Base-by-base conservation (phyloP, 805 yeast genomes). In the Diddensiella santjacobensis region DNA sequence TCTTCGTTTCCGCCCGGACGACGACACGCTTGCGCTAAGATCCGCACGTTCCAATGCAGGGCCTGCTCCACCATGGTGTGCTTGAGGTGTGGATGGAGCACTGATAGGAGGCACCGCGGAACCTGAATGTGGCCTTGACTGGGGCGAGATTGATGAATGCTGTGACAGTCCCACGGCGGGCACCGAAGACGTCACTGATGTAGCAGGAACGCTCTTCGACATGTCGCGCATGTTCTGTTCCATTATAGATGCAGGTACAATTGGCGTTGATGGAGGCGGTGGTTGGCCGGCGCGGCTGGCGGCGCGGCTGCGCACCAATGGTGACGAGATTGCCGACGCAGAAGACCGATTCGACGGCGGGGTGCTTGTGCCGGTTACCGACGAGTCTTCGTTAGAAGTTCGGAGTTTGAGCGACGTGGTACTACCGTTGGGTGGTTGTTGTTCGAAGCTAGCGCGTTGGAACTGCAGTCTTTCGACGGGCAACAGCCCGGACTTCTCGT, bases 221-320 rank as follows among this genome's bases (percentile, higher is more conserved):
- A 42, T 30, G 11, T 35, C 44, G 11, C 35, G 44, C 11, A 40
- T 22, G 22, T 24, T 31, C 44, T 29, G 36, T 35, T 23, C 35
- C 43, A 17, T 22, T 19, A 30, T 18, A 13, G 49, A 40, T 13
- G 35, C 20, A 20, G 33, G 48, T 22, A 33, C 38, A 23, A 24
- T 30, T 15, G 49, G 46, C 5, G 48, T 42, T 37, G 47, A 18
- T 13, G 45, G 37, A 4, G 49, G 45, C 15, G 45, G 47, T 6
- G 40, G 40, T 42, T 52, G 52, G 29, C 51, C 58, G 3, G 58
- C 58, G 19, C 58, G 40, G 24, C 54, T 49, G 13, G 58, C 44
- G 11, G 58, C 58, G 22, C 58, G 29, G 19, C 51, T 45, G 22
- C 58, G 39, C 2, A 36, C 49, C 5, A 29, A 17, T 11, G 52